Conservation (phyloP, 768 basidiomycete genomes). For the Mrakia hoshinonis region DNA sequence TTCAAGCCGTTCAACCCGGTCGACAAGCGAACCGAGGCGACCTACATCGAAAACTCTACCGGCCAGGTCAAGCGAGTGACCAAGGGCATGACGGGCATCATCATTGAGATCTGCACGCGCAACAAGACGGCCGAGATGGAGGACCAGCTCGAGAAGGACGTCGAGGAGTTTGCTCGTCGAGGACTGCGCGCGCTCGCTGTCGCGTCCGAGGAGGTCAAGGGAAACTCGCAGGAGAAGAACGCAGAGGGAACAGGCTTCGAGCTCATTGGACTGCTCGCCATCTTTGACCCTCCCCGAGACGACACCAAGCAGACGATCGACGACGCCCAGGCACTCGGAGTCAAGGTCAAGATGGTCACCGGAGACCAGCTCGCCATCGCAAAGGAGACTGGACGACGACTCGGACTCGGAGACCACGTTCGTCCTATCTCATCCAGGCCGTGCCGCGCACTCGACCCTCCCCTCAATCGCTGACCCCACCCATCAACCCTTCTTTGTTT, state of each 20-base stretch:
- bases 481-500: too few species aligned
- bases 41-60: constrained; percentile 85
- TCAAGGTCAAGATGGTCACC: constrained; percentile 99
- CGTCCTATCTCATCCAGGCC: background rate
- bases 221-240: constrained; percentile 57
- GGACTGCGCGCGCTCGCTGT: constrained; percentile 97
- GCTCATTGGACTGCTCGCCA: constrained; percentile 90
- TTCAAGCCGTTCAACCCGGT: constrained; percentile 99
- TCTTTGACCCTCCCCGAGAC: constrained; percentile 94
- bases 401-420: constrained; percentile 89
- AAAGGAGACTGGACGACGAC: constrained; percentile 96
- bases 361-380: constrained; percentile 99
- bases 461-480: too few species aligned
- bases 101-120: constrained; percentile 70
- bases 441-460: too few species aligned
- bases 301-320: constrained; percentile 99
- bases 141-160: constrained; percentile 83
- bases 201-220: constrained; percentile 84
- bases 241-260: constrained; percentile 94
- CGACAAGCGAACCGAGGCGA: constrained; percentile 98
- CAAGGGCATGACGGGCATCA: constrained; percentile 99
- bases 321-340: constrained; percentile 88
- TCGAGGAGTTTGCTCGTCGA: constrained; percentile 92
- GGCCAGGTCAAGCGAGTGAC: constrained; percentile 97
- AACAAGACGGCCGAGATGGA: constrained; percentile 93